These are phyloP conservation scores for Pleurostoma richardsiae DNA, from an alignment of 2,329 filamentous ascomycete genomes.

Conservation along the genomic window DNA sequence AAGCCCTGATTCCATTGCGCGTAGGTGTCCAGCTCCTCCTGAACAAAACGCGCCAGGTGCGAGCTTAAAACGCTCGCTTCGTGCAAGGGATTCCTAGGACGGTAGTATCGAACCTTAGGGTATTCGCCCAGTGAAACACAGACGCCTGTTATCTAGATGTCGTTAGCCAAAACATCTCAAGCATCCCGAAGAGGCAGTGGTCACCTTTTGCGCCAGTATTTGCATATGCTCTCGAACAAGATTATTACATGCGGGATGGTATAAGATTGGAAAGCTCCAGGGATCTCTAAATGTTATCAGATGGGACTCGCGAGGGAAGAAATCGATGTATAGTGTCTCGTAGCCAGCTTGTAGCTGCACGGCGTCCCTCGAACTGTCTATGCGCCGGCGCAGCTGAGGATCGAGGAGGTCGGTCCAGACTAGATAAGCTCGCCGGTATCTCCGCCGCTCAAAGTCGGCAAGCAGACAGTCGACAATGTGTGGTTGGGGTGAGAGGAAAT, in stretches of 20 bases:
- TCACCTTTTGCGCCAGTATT: slow-evolving; percentile 79
- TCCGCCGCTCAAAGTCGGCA: slow-evolving; percentile 80
- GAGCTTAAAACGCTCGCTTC: slow-evolving; percentile 84
- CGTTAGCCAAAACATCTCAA: not conserved
- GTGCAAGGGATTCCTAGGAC: slow-evolving; percentile 68
- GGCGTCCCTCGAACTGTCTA: slow-evolving; percentile 66
- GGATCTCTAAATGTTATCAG: slow-evolving; percentile 89
- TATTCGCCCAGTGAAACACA: slow-evolving; percentile 94
- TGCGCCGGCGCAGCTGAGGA: slow-evolving; percentile 62
- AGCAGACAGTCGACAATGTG: slow-evolving; percentile 92
- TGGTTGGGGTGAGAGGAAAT: slow-evolving; percentile 78
- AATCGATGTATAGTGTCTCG: slow-evolving; percentile 81
- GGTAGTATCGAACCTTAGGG: slow-evolving; percentile 87
- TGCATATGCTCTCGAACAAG: slow-evolving; percentile 81
- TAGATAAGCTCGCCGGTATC: slow-evolving; percentile 74
- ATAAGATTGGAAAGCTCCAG: slow-evolving; percentile 91
- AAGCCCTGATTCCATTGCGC: slow-evolving; percentile 80
- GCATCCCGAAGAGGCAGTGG: slow-evolving; percentile 2
- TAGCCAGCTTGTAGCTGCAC: slow-evolving; percentile 75
- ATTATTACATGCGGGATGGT: slow-evolving; percentile 83
- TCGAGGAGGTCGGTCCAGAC: slow-evolving; percentile 81
- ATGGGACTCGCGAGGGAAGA: slow-evolving; percentile 84
- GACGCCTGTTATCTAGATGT: slow-evolving; percentile 67
- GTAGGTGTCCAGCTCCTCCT: slow-evolving; percentile 86
- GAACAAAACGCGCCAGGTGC: slow-evolving; percentile 85